Evolutionary conservation across 106 monocot species (phyloP).

Genomic region (Dendrobium catenatum): DNA sequence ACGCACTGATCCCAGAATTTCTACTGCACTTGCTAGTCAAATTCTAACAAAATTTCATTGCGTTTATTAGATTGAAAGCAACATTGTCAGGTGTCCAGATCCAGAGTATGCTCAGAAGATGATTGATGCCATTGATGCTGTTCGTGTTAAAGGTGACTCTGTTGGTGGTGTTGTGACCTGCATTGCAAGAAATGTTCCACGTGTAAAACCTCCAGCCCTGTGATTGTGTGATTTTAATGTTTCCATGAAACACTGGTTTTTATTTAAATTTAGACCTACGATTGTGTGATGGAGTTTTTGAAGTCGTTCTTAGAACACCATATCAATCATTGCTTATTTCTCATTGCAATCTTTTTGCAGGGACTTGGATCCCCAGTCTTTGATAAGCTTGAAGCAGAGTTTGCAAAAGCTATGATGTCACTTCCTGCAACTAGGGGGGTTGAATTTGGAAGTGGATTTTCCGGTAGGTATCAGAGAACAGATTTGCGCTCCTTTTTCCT

Average conservation of each 20-base stretch:
- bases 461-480: constrained; percentile 30
- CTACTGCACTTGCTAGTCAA: background rate
- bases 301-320: background rate
- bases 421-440: constrained; percentile 95
- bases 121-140: constrained; percentile 90
- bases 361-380: constrained; percentile 95
- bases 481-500: background rate
- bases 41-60: constrained; percentile 7
- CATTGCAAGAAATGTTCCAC: constrained; percentile 91
- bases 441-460: constrained; percentile 97
- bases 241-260: background rate
- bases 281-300: background rate
- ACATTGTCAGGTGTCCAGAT: constrained; percentile 95
- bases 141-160: constrained; percentile 87
- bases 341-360: constrained; percentile 18
- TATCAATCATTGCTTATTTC: background rate
- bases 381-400: constrained; percentile 94
- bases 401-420: constrained; percentile 79
- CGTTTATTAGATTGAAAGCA: constrained; percentile 77
- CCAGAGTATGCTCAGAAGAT: constrained; percentile 92
- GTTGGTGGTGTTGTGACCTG: constrained; percentile 97
- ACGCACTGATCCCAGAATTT: background rate
- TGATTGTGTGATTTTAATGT: background rate
- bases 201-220: constrained; percentile 33
- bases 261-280: background rate